Evolutionary conservation across 306 rosid species (phyloP).

Genomic region (Coriaria nepalensis): DNA sequence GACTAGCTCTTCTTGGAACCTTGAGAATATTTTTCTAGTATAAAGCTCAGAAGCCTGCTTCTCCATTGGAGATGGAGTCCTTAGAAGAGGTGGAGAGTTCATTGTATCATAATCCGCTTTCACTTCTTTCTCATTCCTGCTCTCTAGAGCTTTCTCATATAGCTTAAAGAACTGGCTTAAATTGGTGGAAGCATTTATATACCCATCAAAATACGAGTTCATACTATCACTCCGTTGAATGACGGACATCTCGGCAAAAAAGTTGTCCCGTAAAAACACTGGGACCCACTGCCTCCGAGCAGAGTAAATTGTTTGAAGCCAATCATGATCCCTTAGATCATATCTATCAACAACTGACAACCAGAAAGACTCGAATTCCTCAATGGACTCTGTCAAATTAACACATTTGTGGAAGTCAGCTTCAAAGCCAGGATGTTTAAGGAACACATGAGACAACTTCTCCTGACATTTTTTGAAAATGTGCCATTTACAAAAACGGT

Average conservation of each 20-base stretch:
- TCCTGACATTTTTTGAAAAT: constrained; percentile 94
- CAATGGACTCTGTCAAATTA: constrained; percentile 80
- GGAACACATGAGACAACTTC: constrained; percentile 81
- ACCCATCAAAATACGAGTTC: constrained; percentile 98
- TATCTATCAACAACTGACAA: constrained; percentile 68
- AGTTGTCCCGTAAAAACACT: constrained; percentile 78
- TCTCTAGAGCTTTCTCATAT: constrained; percentile 93
- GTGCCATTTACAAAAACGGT: constrained; percentile 98
- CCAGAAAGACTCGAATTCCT: constrained; percentile 97
- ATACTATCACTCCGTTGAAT: constrained; percentile 97
- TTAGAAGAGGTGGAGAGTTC: constrained; percentile 59
- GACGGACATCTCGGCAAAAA: constrained; percentile 97
- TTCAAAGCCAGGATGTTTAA: constrained; percentile 78
- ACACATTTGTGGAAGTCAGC: constrained; percentile 94
- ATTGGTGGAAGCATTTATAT: constrained; percentile 94
- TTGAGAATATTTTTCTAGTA: constrained; percentile 65
- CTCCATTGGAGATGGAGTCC: constrained; percentile 99
- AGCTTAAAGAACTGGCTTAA: constrained; percentile 86
- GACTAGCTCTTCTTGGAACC: constrained; percentile 95
- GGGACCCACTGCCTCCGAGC: constrained; percentile 92
- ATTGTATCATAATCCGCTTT: constrained; percentile 94
- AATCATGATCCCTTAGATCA: constrained; percentile 77
- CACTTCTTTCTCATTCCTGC: constrained; percentile 97
- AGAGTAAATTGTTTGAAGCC: constrained; percentile 80
- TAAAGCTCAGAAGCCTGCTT: constrained; percentile 91